Evolutionary conservation across 148 eudicot genomes (phyloP).

Genomic region (Dianthus caryophyllus): DNA sequence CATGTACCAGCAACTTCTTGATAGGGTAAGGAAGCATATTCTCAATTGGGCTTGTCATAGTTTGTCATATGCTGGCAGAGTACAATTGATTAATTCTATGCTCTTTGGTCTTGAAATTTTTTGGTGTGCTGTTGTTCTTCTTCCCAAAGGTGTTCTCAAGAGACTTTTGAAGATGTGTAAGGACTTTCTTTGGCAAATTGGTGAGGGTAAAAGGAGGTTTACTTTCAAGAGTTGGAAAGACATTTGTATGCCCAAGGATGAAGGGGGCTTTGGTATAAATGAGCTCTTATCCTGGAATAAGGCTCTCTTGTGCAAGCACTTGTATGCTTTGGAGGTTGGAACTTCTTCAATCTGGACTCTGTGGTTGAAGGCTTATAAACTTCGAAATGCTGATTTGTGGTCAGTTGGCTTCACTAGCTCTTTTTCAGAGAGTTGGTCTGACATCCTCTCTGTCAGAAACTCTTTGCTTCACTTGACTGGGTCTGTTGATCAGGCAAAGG

Average conservation of each 20-base stretch:
- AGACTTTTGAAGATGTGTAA: not conserved
- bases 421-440: no score
- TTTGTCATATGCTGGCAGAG: no score
- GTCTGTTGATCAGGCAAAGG: no score
- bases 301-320: not conserved
- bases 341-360: no score
- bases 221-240: constrained; percentile 1
- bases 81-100: not conserved
- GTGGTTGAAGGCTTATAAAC: no score
- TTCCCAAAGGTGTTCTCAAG: not conserved
- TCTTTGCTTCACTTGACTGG: no score
- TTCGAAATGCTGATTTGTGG: no score
- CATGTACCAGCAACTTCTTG: no score
- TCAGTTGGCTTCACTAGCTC: no score
- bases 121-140: not conserved
- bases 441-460: no score
- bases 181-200: not conserved
- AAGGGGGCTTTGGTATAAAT: not conserved
- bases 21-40: no score
- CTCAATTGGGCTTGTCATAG: no score
- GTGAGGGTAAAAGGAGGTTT: not conserved
- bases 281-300: not conserved
- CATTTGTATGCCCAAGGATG: not conserved
- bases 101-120: not conserved
- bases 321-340: not conserved